These are phyloP conservation scores for Gaultheria prostrata DNA, from an alignment of 148 eudicot species.

Conservation along the genomic window DNA sequence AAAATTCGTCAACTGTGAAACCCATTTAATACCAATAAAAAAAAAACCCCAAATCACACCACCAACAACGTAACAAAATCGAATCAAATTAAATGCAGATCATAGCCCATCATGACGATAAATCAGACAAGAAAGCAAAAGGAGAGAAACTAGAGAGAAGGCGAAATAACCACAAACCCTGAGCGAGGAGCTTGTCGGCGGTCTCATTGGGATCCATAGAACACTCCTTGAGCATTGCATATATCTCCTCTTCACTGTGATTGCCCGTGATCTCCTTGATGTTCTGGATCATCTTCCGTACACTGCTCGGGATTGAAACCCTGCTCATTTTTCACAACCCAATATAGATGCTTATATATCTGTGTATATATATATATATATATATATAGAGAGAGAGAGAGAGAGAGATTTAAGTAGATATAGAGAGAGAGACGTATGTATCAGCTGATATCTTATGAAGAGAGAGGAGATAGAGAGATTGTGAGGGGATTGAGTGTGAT, in stretches of 20 bases:
- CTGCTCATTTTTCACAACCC: constrained; percentile 43
- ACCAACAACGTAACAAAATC: neutral
- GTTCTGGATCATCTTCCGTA: constrained; percentile 48
- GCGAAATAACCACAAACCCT: constrained; percentile 19
- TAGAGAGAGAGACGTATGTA: neutral
- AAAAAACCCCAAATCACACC: neutral
- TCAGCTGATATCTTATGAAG: neutral
- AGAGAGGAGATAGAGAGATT: constrained; percentile 7
- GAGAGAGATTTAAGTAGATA: neutral
- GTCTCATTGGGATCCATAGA: constrained; percentile 79
- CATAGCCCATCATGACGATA: neutral
- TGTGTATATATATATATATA: neutral
- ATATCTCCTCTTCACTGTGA: constrained; percentile 60
- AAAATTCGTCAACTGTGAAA: neutral
- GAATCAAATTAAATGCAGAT: constrained; percentile 7
- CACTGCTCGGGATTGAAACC: constrained; percentile 49
- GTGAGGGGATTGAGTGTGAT: neutral
- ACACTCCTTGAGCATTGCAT: constrained; percentile 69
- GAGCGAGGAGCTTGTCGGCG: constrained; percentile 47
- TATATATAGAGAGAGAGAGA: neutral
- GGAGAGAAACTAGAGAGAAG: neutral
- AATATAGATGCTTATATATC: neutral
- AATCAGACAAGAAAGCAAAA: neutral
- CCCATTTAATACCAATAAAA: neutral
- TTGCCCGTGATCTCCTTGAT: constrained; percentile 59